Evolutionary conservation across 768 basidiomycete species (phyloP).

Genomic region (Tricholoma sp.): DNA sequence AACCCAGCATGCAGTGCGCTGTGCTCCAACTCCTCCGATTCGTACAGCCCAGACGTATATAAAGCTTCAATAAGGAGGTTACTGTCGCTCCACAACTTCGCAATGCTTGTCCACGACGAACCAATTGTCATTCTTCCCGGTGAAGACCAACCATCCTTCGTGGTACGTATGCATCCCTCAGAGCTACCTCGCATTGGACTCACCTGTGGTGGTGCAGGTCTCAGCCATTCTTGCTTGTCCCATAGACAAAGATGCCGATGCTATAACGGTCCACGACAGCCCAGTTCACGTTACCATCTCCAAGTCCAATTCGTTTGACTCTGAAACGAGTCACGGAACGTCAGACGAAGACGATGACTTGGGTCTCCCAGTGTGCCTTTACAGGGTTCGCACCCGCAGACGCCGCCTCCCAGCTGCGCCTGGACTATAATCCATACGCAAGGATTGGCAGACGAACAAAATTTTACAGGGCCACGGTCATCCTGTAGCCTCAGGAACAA

Average conservation of each 20-base stretch:
- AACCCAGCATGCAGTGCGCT: too few species aligned
- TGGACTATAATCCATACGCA: not conserved
- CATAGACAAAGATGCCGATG: not conserved
- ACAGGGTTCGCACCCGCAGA: constrained; percentile 9
- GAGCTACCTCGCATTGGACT: not conserved
- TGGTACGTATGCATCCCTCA: not conserved
- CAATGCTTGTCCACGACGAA: too few species aligned
- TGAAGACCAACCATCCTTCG: too few species aligned
- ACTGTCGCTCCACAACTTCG: too few species aligned
- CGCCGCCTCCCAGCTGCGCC: not conserved
- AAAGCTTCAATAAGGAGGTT: too few species aligned
- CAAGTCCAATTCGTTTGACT: not conserved
- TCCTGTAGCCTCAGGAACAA: not conserved
- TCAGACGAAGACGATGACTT: constrained; percentile 12
- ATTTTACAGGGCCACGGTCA: not conserved
- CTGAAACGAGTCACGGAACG: not conserved
- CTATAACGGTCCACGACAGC: not conserved
- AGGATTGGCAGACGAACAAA: not conserved
- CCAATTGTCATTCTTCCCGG: too few species aligned
- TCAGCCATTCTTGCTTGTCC: not conserved
- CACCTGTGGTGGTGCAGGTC: not conserved
- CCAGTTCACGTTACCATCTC: not conserved
- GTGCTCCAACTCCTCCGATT: too few species aligned
- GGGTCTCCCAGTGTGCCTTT: constrained; percentile 8
- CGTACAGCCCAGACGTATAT: too few species aligned